A percentile compares a stretch with the other conserved stretches of the same genome.
phyloP scores from a whole-genome alignment of 2,329 filamentous ascomycete species.

The Eutypella sp. region DNA sequence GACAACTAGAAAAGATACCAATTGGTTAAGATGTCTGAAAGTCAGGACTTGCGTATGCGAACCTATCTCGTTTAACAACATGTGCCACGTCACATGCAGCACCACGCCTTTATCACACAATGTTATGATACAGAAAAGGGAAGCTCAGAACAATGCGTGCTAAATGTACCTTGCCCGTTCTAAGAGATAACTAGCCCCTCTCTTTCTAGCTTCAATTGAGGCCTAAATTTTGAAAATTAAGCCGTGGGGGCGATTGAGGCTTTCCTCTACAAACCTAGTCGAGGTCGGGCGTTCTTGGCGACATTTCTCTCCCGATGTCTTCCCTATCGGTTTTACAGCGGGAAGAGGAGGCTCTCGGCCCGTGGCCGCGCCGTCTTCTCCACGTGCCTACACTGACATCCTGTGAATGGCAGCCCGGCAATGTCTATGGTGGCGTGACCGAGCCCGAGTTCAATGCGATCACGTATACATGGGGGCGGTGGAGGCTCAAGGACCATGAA shows the following conservation, averaged over 20 bases:
- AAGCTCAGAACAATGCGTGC: too few relatives aligned
- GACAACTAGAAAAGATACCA: too few relatives aligned
- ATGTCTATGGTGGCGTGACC: background rate
- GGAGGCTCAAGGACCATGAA: background rate
- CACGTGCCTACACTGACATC: background rate
- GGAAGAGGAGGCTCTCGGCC: background rate
- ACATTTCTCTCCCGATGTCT: background rate
- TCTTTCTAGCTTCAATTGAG: too few relatives aligned
- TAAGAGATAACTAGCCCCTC: too few relatives aligned
- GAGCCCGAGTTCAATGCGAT: background rate
- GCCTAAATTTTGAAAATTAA: background rate
- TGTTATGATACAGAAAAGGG: too few relatives aligned
- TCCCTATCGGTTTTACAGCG: background rate
- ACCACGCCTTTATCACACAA: too few relatives aligned
- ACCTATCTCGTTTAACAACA: too few relatives aligned
- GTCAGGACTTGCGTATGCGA: too few relatives aligned
- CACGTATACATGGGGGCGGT: background rate
- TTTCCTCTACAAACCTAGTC: background rate
- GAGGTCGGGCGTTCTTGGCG: background rate
- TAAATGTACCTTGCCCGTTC: too few relatives aligned
- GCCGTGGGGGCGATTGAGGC: background rate
- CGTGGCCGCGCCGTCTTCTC: background rate
- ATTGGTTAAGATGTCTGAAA: too few relatives aligned
- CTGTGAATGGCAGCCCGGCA: background rate
- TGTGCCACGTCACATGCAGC: too few relatives aligned